Conservation (phyloP, 371 early-diverging fungal species). For the Chytridium lagenaria region DNA sequence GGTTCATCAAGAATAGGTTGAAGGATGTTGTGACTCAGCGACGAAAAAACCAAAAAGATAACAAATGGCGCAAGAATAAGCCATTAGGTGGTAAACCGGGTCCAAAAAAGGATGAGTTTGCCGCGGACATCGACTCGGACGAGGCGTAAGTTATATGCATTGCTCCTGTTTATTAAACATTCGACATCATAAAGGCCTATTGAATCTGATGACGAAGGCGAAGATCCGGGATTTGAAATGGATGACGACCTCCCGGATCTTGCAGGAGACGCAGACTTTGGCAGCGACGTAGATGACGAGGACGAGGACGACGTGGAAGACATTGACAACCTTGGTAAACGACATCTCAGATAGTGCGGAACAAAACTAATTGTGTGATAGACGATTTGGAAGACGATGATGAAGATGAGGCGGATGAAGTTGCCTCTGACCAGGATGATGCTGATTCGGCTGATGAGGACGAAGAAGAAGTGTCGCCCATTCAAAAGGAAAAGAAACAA, state of each 20-base stretch:
- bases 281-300: constrained; percentile 24
- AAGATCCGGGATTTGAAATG: constrained; percentile 13
- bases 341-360: constrained; percentile 10
- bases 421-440: constrained; percentile 37
- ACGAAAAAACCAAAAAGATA: constrained; percentile 71
- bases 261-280: constrained; percentile 30
- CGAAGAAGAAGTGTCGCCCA: constrained; percentile 39
- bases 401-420: constrained; percentile 33
- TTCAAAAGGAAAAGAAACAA: neutral
- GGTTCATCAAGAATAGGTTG: constrained; percentile 83
- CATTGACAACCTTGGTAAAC: constrained; percentile 23
- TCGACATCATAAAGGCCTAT: neutral
- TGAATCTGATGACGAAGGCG: constrained; percentile 25
- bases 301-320: constrained; percentile 43
- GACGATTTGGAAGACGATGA: constrained; percentile 43
- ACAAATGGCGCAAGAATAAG: constrained; percentile 51
- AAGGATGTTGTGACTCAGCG: constrained; percentile 73
- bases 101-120: constrained; percentile 12
- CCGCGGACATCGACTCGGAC: neutral
- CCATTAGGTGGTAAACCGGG: neutral
- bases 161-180: neutral
- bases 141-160: constrained; percentile 25
- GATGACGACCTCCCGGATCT: constrained; percentile 35
- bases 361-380: constrained; percentile 45
- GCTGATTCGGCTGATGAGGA: constrained; percentile 45